Percentiles rank a stretch among this genome's conserved stretches.
phyloP scores from a whole-genome alignment of 2,329 filamentous ascomycete species.

The Diatrype stigma region DNA sequence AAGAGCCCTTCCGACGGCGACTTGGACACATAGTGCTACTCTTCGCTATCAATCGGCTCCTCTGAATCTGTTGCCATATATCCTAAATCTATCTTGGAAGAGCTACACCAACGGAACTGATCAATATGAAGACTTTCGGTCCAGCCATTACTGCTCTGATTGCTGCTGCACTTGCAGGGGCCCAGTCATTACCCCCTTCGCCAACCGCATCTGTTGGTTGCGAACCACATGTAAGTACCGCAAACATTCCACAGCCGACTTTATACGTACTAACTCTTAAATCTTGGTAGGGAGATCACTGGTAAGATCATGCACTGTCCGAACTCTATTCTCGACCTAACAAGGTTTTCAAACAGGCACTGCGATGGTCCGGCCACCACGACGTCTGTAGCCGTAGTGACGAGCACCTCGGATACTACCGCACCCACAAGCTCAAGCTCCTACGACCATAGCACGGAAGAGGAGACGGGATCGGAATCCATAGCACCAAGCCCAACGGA shows the following conservation, averaged over 20 bases:
- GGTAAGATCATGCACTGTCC: not conserved
- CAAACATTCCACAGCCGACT: not conserved
- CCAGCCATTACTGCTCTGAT: conserved; percentile 7
- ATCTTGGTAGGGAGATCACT: not conserved
- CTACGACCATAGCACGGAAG: too few species aligned
- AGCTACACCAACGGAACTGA: not conserved
- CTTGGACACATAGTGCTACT: not conserved
- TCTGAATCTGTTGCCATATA: too few species aligned
- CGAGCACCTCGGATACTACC: not conserved
- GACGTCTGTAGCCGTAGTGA: not conserved
- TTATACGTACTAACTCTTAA: not conserved
- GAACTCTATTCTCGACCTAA: too few species aligned
- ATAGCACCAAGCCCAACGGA: conserved; percentile 32
- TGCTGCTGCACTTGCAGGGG: conserved; percentile 4
- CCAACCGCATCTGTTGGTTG: conserved; percentile 29
- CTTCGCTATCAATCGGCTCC: not conserved
- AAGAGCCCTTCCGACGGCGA: not conserved
- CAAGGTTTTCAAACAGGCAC: conserved; percentile 3
- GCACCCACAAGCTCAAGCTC: conserved; percentile 1
- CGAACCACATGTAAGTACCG: conserved; percentile 25
- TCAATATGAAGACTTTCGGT: conserved; percentile 11
- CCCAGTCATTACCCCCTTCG: conserved; percentile 11
- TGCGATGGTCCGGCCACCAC: conserved; percentile 13
- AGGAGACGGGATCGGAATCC: conserved; percentile 11
- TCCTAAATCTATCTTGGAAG: too few species aligned